phyloP scores from a whole-genome alignment of 2,329 filamentous ascomycete species.

The Alternaria sp. region DNA sequence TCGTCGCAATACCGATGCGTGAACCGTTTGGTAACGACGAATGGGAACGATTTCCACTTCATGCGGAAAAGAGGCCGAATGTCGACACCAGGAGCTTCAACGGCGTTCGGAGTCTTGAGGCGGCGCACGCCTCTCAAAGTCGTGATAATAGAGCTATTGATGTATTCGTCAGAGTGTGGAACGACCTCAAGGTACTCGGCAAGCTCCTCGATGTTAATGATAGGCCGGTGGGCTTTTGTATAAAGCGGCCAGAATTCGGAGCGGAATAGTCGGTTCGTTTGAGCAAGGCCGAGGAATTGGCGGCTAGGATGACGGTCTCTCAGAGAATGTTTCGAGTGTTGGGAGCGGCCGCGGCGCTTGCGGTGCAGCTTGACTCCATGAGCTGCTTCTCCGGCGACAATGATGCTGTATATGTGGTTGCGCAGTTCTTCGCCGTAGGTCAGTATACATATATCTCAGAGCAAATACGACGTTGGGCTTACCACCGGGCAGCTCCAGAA shows the following conservation, averaged over 20 bases:
- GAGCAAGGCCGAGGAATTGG: not conserved
- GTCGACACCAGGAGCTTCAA: not conserved
- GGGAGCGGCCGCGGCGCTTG: not conserved
- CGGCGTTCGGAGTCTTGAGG: not conserved
- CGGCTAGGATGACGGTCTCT: not conserved
- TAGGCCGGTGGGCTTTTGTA: not conserved
- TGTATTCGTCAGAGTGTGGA: not conserved
- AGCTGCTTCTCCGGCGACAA: not conserved
- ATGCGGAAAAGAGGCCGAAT: not conserved
- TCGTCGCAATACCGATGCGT: not conserved
- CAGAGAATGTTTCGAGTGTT: not conserved
- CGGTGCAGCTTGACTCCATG: not conserved
- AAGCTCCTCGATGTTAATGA: not conserved
- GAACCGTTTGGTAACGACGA: not conserved
- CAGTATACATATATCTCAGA: not conserved
- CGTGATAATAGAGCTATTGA: not conserved
- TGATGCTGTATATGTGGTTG: not conserved
- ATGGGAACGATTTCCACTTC: not conserved
- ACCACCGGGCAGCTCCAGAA: not conserved
- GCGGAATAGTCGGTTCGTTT: not conserved
- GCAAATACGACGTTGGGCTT: not conserved
- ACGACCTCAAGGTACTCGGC: not conserved
- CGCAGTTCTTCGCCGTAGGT: not conserved
- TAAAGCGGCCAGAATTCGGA: not conserved
- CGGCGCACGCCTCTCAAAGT: not conserved